Base-by-base conservation (phyloP, 1,284 basidiomycete species). In the Ustilago lituana region DNA sequence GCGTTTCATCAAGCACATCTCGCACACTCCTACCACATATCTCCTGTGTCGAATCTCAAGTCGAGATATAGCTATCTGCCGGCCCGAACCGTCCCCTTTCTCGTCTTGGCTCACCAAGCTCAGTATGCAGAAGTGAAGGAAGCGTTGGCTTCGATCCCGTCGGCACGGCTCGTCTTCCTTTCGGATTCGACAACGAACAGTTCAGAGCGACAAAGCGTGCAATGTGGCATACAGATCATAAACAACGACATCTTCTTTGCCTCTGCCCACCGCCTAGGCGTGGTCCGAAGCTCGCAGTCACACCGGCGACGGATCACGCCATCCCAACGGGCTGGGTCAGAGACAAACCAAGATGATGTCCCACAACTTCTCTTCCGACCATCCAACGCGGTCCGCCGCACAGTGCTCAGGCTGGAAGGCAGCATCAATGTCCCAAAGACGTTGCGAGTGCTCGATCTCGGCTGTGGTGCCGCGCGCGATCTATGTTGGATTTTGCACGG, bases 21-120 rank as follows among this genome's bases (percentile, higher is more conserved):
- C 6, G 46, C 38, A 41, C 35, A 29, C n/a, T 57, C 67, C 0
- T 65, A 61, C 39, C 61, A 65, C 39, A 54, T 70, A 15, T 22
- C 36, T 7, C 60, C 66, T 1, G 33, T 70, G 2, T 36, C 48
- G 11, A 29, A 50, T 27, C 56, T 70, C 53, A 65, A 49, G 53
- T 60, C 67, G 12, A 40, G 57, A 17, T 70, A 70, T 31, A 70
- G 67, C 61, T 65, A 65, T n/a, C 39, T 70, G 9, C 67, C 67
- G 3, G 61, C 67, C 2, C 61, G 61, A 1, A 56, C 46, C 11
- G 46, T 50, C 0, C 33, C 67, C 5, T 70, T 70, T 19, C 44
- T 65, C 11, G 61, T 70, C 5, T 4, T 70, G 9, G 61, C 61
- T 0, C 44, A 64, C 3, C 29, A 27, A 1, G 20, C 20, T 12